Base-by-base conservation (phyloP, 106 monocot species). In the Iris macrosiphon region DNA sequence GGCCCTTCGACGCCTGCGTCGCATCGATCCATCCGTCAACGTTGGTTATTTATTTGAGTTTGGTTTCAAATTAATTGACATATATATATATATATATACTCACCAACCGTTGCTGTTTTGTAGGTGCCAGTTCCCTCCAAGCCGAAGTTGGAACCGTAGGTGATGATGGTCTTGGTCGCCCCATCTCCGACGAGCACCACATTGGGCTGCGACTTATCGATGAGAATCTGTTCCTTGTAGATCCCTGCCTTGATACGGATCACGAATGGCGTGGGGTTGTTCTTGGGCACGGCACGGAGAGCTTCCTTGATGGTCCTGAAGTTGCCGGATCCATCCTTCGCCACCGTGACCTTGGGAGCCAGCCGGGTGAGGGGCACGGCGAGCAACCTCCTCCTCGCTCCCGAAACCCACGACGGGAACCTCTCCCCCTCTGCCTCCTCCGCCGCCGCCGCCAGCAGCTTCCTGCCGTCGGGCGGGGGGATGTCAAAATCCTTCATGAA, bases 171-270 rank as follows among this genome's bases (percentile, higher is more conserved):
- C 63, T 57, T 64, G 7, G 57, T 59, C 6, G 62, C 28, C 6
- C 79, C 73, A 9, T 79, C 79, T 31, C 79, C 79, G 45, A 58
- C 10, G 59, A 79, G 45, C 29, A 64, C 47, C 29, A 79, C 31
- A 62, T 79, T 73, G 21, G 42, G 52, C 30, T 57, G n/a, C 9
- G 13, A 4, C 31, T 27, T 27, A 35, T 65, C 42, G 1, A 76
- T 65, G 9, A 21, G 1, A 31, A 76, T 52, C 9, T 46, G 25
- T 37, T 76, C 76, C 35, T 29, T 31, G 56, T 76, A 76, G 14
- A 65, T 29, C 2, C 76, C 76, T 11, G 19, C 64, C 59, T 76
- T 76, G 20, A 76, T 52, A 30, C 59, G 54, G 33, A 76, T 47
- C 16, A 76, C 64, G 32, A 70, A 64, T 35, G 13, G 22, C 4